These are phyloP conservation scores for Diospyros kaki DNA, from an alignment of 148 eudicot genomes.

Conservation along the genomic window DNA sequence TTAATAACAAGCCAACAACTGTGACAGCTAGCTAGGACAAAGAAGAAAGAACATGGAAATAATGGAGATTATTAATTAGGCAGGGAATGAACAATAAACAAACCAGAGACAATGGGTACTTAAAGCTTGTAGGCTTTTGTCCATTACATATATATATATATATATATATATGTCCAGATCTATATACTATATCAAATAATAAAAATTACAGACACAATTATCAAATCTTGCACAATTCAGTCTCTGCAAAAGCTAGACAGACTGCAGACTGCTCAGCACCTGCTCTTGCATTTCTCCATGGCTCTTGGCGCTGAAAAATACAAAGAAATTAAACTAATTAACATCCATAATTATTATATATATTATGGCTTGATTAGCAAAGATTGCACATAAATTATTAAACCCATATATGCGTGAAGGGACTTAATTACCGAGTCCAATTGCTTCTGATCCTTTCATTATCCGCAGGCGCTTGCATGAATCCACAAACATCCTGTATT, in stretches of 20 bases:
- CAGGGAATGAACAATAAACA: constrained; percentile 18
- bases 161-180: constrained; percentile 25
- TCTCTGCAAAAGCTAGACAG: neutral
- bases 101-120: constrained; percentile 25
- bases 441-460: constrained; percentile 76
- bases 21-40: constrained; percentile 22
- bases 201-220: constrained; percentile 11
- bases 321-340: neutral
- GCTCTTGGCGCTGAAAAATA: constrained; percentile 60
- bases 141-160: constrained; percentile 38
- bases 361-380: no score
- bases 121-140: constrained; percentile 21
- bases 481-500: constrained; percentile 62
- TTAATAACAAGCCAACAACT: constrained; percentile 18
- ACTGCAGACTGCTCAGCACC: constrained; percentile 27
- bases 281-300: constrained; percentile 73
- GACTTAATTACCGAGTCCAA: constrained; percentile 52
- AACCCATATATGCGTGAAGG: neutral
- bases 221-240: constrained; percentile 22
- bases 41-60: neutral
- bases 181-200: constrained; percentile 22
- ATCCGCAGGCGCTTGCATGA: constrained; percentile 72
- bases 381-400: neutral
- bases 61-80: constrained; percentile 8
- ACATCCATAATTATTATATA: neutral